Evolutionary conservation across 169 alveolate species (phyloP).

Genomic region (Plasmodium adleri): DNA sequence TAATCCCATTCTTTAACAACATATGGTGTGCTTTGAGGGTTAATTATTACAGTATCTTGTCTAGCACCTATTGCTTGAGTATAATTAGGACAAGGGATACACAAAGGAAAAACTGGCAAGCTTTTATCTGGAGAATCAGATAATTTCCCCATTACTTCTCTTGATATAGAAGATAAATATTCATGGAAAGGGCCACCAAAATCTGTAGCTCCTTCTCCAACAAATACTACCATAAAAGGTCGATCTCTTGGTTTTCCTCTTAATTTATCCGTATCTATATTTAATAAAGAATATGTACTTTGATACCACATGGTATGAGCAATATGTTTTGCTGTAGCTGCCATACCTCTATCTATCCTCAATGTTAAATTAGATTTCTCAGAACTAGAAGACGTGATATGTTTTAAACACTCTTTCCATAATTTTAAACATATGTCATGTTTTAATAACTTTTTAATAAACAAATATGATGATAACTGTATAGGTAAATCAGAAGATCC

Average conservation of each 20-base stretch:
- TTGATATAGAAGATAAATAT: constrained; percentile 89
- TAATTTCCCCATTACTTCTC: constrained; percentile 91
- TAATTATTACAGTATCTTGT: constrained; percentile 91
- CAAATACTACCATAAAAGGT: constrained; percentile 93
- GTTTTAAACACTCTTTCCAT: constrained; percentile 79
- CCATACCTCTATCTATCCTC: constrained; percentile 85
- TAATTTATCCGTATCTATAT: constrained; percentile 79
- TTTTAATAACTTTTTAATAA: constrained; percentile 74
- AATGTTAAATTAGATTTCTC: constrained; percentile 79
- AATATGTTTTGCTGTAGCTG: constrained; percentile 84
- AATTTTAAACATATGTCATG: constrained; percentile 62
- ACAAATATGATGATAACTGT: constrained; percentile 77
- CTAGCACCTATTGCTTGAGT: constrained; percentile 90
- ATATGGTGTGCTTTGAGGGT: constrained; percentile 62
- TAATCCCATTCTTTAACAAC: constrained; percentile 61
- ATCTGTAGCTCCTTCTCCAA: constrained; percentile 94
- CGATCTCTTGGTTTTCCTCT: constrained; percentile 86
- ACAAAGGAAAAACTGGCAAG: constrained; percentile 78
- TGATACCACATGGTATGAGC: constrained; percentile 85
- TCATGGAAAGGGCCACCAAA: constrained; percentile 96
- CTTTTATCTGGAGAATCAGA: constrained; percentile 75
- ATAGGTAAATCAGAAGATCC: constrained; percentile 84
- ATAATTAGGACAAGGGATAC: constrained; percentile 89
- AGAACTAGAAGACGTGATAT: constrained; percentile 68
- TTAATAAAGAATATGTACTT: constrained; percentile 83